phyloP scores from a whole-genome alignment of 2,329 filamentous ascomycete species.

The Zymoseptoria crescenta region DNA sequence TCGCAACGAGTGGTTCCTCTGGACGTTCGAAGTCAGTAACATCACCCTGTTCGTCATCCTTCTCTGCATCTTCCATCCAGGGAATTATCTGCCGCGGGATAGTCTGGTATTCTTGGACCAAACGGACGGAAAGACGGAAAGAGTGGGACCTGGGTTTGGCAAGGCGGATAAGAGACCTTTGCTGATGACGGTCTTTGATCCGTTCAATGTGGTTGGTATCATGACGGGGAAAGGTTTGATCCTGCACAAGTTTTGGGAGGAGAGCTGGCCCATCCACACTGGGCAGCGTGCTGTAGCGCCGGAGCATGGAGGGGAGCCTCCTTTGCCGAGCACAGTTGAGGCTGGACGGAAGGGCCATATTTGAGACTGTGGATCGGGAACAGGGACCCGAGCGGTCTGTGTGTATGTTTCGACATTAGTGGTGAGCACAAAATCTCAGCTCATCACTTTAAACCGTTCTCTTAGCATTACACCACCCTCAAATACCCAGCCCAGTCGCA shows the following conservation, averaged over 20 bases:
- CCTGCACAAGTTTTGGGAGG: conserved; percentile 22
- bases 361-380: no score
- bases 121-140: conserved; percentile 45
- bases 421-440: background rate
- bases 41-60: conserved; percentile 46
- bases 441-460: background rate
- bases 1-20: conserved; percentile 46
- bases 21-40: conserved; percentile 46
- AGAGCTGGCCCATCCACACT: conserved; percentile 16
- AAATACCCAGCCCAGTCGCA: background rate
- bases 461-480: background rate
- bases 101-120: conserved; percentile 44
- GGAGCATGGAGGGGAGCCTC: no score
- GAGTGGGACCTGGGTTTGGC: conserved; percentile 23
- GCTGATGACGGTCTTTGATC: conserved; percentile 23
- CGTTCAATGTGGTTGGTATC: conserved; percentile 23
- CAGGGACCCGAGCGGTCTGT: no score
- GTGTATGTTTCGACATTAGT: background rate
- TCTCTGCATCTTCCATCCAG: conserved; percentile 47
- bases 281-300: background rate
- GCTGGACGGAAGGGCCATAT: no score
- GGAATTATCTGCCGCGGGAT: conserved; percentile 41
- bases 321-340: no score
- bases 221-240: conserved; percentile 19
- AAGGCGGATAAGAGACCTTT: conserved; percentile 21